Evolutionary conservation across 2,329 filamentous ascomycete genomes (phyloP).

Genomic region (Pseudogymnoascus destructans): DNA sequence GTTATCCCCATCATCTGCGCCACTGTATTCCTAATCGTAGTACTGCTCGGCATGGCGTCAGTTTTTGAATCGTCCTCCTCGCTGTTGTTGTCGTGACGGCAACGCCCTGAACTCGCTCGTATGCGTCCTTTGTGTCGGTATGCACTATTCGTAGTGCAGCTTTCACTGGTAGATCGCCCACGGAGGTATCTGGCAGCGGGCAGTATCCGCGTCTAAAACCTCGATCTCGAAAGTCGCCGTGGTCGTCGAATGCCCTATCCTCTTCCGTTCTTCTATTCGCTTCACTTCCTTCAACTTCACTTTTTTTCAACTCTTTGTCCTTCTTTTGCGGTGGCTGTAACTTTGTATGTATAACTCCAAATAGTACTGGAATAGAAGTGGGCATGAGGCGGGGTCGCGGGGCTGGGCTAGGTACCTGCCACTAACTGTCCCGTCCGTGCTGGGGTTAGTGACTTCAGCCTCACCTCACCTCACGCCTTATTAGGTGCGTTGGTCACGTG

Average conservation of each 20-base stretch:
- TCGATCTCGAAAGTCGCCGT: not conserved
- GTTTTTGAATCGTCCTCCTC: not conserved
- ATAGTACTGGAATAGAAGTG: constrained; percentile 1
- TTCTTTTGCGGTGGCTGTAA: not conserved
- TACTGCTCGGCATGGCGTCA: constrained; percentile 22
- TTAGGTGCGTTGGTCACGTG: not conserved
- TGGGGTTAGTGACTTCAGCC: not conserved
- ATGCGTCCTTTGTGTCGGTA: not conserved
- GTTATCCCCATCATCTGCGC: constrained; percentile 24
- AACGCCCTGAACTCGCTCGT: not conserved
- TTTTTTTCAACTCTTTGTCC: not conserved
- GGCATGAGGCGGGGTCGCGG: constrained; percentile 5
- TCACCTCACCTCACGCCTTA: constrained; percentile 6
- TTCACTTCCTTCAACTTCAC: not conserved
- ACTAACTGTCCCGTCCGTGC: constrained; percentile 3
- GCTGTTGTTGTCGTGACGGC: not conserved
- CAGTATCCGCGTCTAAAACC: not conserved
- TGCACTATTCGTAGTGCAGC: not conserved
- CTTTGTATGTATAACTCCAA: not conserved
- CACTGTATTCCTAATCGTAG: constrained; percentile 17
- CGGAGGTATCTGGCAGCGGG: not conserved
- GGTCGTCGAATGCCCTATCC: not conserved
- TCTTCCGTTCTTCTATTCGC: not conserved
- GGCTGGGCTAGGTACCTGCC: constrained; percentile 3
- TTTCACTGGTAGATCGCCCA: not conserved